Base-by-base conservation (phyloP, 2,329 filamentous ascomycete genomes). In the Colletotrichum noveboracense region DNA sequence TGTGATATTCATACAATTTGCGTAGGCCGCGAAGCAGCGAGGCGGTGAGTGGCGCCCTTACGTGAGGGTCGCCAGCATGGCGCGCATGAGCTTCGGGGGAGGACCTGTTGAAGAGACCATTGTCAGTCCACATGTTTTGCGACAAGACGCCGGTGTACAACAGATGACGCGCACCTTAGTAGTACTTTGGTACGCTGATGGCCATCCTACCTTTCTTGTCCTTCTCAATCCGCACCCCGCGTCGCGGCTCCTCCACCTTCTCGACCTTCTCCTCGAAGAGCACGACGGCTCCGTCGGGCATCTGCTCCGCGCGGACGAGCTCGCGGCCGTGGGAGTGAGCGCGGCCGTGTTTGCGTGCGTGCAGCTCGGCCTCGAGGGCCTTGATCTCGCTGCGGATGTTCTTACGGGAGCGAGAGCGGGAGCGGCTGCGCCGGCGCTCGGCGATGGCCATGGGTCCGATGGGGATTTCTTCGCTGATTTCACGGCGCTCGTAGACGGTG, bases 161-260 rank as follows among this genome's bases (percentile, higher is more conserved):
- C 62, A 80, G 80, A 80, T 52, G 43, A 52, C 43, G 84, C 88
- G 84, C 86, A 89, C 88, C 87, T 89, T 89, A 90, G 85, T 92
- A 90, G 85, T 92, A 90, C 87, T 93, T 92, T 82, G 94, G 94
- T 85, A 95, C 91, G 88, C 94, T 94, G 87, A 96, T 93, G 89
- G 93, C 92, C 92, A 97, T 93, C 94, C 93, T 97, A 97, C 96
- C 96, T 96, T 95, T 97, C 89, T 94, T 94, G 87, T 98, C 95
- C 89, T 94, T 95, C 87, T 95, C 94, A 80, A 98, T 92, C 80
- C 94, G 89, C 77, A 94, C 88, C 70, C 91, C 91, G 82, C 87
- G 89, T 81, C 86, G 86, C 65, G 87, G 86, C 80, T 90, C 88
- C 78, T 89, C 87, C 67, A 91, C 83, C 80, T 85, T 87, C 84